Evolutionary conservation across 2,329 filamentous ascomycete species (phyloP), one percentile per base, ranked within the genome.

Genomic region (Amesomyces nigricolor): DNA sequence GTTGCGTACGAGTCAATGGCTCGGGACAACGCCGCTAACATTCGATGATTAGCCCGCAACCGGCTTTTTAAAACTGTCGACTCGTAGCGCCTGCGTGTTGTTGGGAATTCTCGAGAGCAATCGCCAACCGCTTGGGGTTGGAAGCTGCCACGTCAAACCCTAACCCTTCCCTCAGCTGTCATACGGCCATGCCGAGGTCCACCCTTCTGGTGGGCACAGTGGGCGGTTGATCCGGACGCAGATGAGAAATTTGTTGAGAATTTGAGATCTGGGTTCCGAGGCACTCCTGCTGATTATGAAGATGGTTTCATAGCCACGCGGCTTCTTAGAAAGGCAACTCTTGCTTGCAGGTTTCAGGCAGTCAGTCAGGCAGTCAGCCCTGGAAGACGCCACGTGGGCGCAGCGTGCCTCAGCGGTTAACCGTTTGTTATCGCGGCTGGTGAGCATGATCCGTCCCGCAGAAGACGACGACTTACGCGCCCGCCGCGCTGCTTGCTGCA

Each of bases 371-470:
- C 19, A n/a, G 13, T 40, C 47, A 26, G 37, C 47, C 32, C 17
- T 29, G 35, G 17, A 29, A 14, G 14, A 29, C 13, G 46, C 52
- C 52, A 54, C 52, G 52, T 54, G 52, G 52, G 52, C 39, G 11
- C 52, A 49, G 52, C 46, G 4, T 30, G 32, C 32, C 32, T 45
- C 47, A 11, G 30, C 39, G 39, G 39, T 29, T 26, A 26, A 26
- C 22, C 22, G 22, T 26, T 26, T 26, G 22, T 26, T 26, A 26
- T 26, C 22, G 22, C 6, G 22, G 22, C 22, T 50, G 35, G 32
- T 38, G 32, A 35, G 38, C 42, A 37, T 50, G 47, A 32, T 35
- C 19, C 8, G 32, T 9, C 9, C 32, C 32, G 11, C 8, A 35
- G 32, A 35, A 35, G 32, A 13, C 32, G 32, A 9, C 32, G 17